phyloP scores from a whole-genome alignment of 371 early-diverging fungal genomes.

The Capniomyces stellatus region DNA sequence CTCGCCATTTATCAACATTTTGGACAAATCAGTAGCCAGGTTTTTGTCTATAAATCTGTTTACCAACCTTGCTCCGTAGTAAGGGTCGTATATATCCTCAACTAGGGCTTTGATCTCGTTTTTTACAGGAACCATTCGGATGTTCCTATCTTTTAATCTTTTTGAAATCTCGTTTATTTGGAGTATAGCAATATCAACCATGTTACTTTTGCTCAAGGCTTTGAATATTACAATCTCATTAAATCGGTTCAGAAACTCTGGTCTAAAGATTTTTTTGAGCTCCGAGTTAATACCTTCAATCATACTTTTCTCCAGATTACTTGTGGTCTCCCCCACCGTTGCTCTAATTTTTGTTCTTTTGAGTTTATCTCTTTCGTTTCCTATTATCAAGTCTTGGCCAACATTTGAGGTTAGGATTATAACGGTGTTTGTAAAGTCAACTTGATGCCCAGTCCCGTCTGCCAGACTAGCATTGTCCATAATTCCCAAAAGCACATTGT shows the following conservation, averaged over 20 bases:
- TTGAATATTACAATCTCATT: conserved; percentile 68
- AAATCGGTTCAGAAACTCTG: conserved; percentile 71
- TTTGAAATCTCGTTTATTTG: conserved; percentile 37
- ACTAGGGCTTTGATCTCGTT: conserved; percentile 38
- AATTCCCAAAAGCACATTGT: conserved; percentile 61
- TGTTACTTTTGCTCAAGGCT: conserved; percentile 28
- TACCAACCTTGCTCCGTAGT: conserved; percentile 66
- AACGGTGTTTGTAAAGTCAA: conserved; percentile 66
- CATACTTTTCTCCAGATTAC: conserved; percentile 20
- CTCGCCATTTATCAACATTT: conserved; percentile 41
- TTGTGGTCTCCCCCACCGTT: not conserved
- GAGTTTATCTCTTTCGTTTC: not conserved
- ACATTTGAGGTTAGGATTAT: conserved; percentile 71
- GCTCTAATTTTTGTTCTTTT: not conserved
- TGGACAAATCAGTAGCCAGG: conserved; percentile 52
- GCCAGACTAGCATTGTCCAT: conserved; percentile 72
- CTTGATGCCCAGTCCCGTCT: conserved; percentile 54
- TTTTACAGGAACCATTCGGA: conserved; percentile 31
- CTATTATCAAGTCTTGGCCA: conserved; percentile 31
- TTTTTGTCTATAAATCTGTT: conserved; percentile 49
- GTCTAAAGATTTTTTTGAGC: conserved; percentile 45
- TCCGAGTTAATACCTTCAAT: conserved; percentile 33
- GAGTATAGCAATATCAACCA: conserved; percentile 39
- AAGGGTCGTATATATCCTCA: conserved; percentile 37
- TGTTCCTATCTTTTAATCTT: conserved; percentile 39